Percentiles rank a stretch among this genome's conserved stretches.
Evolutionary conservation across 768 basidiomycete genomes (phyloP).

Genomic region (Hydnomerulius pinastri): DNA sequence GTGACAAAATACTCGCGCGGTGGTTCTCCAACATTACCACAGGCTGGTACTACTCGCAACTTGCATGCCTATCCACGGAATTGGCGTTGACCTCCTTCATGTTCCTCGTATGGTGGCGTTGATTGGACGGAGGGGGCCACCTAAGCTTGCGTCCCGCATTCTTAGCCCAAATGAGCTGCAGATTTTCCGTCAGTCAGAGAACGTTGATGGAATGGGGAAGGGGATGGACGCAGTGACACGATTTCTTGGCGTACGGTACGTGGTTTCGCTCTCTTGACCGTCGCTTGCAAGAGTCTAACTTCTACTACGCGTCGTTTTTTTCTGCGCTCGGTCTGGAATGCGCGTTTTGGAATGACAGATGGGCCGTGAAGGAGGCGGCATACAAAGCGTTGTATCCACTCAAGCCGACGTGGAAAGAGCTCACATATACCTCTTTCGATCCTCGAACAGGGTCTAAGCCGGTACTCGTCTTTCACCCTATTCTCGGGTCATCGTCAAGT

Average conservation of each 20-base stretch:
- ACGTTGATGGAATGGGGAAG: conserved; percentile 5
- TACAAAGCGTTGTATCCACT: conserved; percentile 84
- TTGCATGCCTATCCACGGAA: conserved; percentile 70
- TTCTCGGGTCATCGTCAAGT: neutral
- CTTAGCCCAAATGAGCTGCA: conserved; percentile 51
- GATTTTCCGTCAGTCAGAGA: conserved; percentile 28
- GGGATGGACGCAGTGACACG: conserved; percentile 25
- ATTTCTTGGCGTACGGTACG: conserved; percentile 77
- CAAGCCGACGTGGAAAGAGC: conserved; percentile 73
- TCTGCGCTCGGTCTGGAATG: neutral
- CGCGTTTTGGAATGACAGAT: conserved; percentile 43
- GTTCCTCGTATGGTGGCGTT: conserved; percentile 64
- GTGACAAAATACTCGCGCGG: neutral
- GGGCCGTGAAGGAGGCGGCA: conserved; percentile 83
- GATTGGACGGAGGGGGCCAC: conserved; percentile 46
- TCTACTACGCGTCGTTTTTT: neutral
- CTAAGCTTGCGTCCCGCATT: conserved; percentile 59
- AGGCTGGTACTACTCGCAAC: too few relatives aligned
- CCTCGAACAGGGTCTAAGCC: conserved; percentile 43
- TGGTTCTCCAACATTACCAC: neutral
- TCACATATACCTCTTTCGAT: conserved; percentile 48
- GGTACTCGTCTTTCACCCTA: conserved; percentile 33
- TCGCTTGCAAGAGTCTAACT: conserved; percentile 1
- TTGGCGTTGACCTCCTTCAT: conserved; percentile 76
- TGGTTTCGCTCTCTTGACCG: neutral